Base-by-base conservation (phyloP, 73 alveolate species). In the Diophrys appendiculata region DNA sequence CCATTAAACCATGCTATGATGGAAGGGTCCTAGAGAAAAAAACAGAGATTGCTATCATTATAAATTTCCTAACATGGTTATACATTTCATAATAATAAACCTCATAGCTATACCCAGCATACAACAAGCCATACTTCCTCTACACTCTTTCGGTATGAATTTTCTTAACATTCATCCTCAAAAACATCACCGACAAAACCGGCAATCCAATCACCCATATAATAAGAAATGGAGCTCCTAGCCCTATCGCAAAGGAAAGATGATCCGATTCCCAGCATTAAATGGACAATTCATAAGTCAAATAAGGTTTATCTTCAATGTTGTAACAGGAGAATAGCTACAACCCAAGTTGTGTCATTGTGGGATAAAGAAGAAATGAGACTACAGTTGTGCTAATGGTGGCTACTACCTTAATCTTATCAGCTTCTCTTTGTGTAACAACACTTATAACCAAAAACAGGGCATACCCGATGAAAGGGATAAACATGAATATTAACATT, bases 131-230 rank as follows among this genome's bases (percentile, higher is more conserved):
- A 52, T 82, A 82, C 31, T 54, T 82, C 28, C 54, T 24, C 23
- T 32, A 27, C 68, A 73, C 28, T 24, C 1, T 14, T 8, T 54
- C 68, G 34, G 74, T 82, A 54, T 29, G 25, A 0, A 82, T 32
- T 13, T 28, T 54, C 68, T 31, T 13, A 71, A 82, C 27, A 29
- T 82, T 82, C 0, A 8, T 2, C 27, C 23, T 69, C 68, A 86
- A 55, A 22, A 72, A 29, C 14, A 55, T 2, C 11, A 73, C 26
- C 26, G 76, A 52, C 14, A 73, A 25, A 0, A 82, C 67, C 23
- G 90, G 90, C 80, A 82, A 28, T 0, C 90, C 90, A 43, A 82
- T 29, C 28, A 35, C 84, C 90, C 90, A 82, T 0, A 82, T 75
- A 1, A 82, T 24, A 33, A 82, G 54, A 77, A 74, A 71, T 0